phyloP scores from a whole-genome alignment of 2,329 filamentous ascomycete species.

The Scorias spongiosa region DNA sequence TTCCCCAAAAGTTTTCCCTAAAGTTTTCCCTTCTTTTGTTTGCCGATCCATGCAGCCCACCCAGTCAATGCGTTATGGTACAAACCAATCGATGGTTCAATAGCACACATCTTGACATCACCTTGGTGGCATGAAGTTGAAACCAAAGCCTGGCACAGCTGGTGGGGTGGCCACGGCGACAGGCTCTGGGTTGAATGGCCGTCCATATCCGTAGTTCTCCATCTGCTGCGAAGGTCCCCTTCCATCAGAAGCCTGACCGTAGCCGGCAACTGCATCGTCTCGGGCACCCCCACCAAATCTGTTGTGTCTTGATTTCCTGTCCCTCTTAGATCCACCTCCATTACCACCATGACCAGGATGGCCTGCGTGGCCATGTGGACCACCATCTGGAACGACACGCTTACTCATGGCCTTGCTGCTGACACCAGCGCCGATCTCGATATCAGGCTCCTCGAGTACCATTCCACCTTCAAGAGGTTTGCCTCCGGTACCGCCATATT shows the following conservation, averaged over 20 bases:
- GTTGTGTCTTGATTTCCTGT: constrained; percentile 1
- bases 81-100: too few species aligned
- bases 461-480: constrained; percentile 65
- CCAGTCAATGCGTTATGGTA: too few species aligned
- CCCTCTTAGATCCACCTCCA: constrained; percentile 11
- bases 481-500: constrained; percentile 85
- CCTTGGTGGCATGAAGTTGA: constrained; percentile 10
- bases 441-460: constrained; percentile 92
- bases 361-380: constrained; percentile 3
- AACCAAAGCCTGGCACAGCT: constrained; percentile 25
- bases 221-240: constrained; percentile 6
- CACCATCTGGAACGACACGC: constrained; percentile 20
- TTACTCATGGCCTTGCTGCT: constrained; percentile 57
- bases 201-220: constrained; percentile 13
- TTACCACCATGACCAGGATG: constrained; percentile 12
- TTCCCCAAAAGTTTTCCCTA: too few species aligned
- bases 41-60: too few species aligned
- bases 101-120: background rate
- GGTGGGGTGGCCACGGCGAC: constrained; percentile 25
- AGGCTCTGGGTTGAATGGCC: constrained; percentile 17
- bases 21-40: too few species aligned
- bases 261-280: constrained; percentile 1
- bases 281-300: constrained; percentile 7
- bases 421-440: constrained; percentile 93
- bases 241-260: constrained; percentile 6